Conservation (phyloP, 2,329 filamentous ascomycete species). For the Dactylellina leptospora region DNA sequence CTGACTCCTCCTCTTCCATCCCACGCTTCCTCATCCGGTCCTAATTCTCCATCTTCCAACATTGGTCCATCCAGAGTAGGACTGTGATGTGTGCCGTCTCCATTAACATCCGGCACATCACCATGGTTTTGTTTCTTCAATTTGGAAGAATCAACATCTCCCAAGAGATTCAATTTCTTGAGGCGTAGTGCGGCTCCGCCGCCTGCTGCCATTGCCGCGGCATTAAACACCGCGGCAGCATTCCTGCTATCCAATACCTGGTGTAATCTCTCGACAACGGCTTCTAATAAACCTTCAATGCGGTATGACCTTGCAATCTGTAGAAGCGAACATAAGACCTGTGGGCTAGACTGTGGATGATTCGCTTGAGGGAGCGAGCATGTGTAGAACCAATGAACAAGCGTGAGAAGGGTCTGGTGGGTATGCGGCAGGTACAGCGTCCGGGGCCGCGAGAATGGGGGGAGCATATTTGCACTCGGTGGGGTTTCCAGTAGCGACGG, state of each 20-base stretch:
- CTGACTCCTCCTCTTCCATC: slow-evolving; percentile 74
- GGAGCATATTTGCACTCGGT: slow-evolving; percentile 62
- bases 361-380: slow-evolving; percentile 80
- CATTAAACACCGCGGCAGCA: slow-evolving; percentile 96
- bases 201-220: slow-evolving; percentile 95
- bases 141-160: slow-evolving; percentile 50
- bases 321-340: slow-evolving; percentile 92
- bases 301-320: slow-evolving; percentile 94
- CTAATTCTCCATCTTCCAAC: slow-evolving; percentile 60
- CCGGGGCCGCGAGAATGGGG: slow-evolving; percentile 72
- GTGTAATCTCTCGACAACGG: slow-evolving; percentile 89
- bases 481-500: slow-evolving; percentile 75
- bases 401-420: slow-evolving; percentile 83
- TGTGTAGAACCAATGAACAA: slow-evolving; percentile 93
- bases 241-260: slow-evolving; percentile 89
- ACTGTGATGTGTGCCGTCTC: slow-evolving; percentile 35
- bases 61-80: slow-evolving; percentile 58
- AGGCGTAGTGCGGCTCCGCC: slow-evolving; percentile 83
- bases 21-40: slow-evolving; percentile 74
- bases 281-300: slow-evolving; percentile 89
- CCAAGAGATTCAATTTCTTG: slow-evolving; percentile 67
- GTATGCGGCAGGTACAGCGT: slow-evolving; percentile 94
- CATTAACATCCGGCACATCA: slow-evolving; percentile 37
- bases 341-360: slow-evolving; percentile 85
- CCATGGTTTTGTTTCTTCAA: slow-evolving; percentile 26